Percentiles rank a stretch among this genome's conserved stretches.
Conservation (phyloP, 768 basidiomycete genomes). For the Galerina sulciceps region DNA sequence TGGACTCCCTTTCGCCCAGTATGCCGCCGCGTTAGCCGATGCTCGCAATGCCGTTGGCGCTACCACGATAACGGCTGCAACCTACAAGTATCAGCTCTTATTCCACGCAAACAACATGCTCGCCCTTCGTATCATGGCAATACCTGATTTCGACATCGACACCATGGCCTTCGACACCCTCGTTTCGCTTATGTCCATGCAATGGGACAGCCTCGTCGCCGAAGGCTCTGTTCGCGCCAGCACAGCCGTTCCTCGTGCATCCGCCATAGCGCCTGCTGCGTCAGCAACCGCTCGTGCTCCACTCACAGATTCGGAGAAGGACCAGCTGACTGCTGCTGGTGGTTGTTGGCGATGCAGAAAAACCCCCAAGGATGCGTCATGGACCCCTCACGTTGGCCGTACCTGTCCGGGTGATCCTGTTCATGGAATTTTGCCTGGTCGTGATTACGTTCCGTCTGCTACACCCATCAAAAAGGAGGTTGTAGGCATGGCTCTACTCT, state of each 20-base stretch:
- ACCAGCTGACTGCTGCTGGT: background rate
- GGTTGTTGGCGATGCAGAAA: background rate
- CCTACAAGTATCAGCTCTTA: conserved; percentile 2
- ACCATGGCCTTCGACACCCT: background rate
- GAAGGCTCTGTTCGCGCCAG: background rate
- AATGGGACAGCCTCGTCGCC: conserved; percentile 3
- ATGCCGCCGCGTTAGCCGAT: background rate
- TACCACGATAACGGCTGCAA: background rate
- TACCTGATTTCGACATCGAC: conserved; percentile 3
- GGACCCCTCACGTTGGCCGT: background rate
- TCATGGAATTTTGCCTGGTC: background rate
- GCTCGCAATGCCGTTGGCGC: background rate
- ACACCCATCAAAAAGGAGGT: background rate
- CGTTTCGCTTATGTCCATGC: background rate
- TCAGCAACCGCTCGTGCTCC: background rate
- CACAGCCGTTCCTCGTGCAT: too few species aligned
- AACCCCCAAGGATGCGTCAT: background rate
- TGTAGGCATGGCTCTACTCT: background rate
- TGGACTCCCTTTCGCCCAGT: background rate
- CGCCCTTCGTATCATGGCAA: background rate
- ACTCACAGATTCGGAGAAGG: background rate
- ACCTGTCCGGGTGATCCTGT: background rate
- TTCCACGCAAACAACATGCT: background rate
- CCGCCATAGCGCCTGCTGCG: background rate
- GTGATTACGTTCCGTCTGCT: background rate